Conservation (phyloP, 345 rosid species). For the Arabidopsis thaliana region DNA sequence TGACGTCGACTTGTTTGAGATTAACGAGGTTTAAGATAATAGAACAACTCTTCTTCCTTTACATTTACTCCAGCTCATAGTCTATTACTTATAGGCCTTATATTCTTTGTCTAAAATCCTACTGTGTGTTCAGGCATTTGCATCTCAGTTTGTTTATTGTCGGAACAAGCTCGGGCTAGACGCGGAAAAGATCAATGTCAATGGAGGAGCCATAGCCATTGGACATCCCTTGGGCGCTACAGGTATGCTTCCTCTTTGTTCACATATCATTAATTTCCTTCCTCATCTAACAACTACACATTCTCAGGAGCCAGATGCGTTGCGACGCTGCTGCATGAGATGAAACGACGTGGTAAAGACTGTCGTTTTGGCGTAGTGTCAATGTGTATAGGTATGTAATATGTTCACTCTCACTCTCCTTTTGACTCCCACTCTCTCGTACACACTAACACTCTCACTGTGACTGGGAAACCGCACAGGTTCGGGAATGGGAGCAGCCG, state of each 20-base stretch:
- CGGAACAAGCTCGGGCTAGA: slow-evolving; percentile 86
- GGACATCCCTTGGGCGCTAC: slow-evolving; percentile 97
- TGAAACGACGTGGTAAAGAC: slow-evolving; percentile 85
- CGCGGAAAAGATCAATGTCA: slow-evolving; percentile 85
- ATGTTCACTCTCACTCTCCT: slow-evolving; percentile 1
- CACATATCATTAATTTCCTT: background rate
- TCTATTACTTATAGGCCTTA: slow-evolving; percentile 1
- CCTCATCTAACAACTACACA: background rate
- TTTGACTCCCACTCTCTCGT: background rate
- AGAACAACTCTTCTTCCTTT: slow-evolving; percentile 17
- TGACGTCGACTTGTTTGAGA: slow-evolving; percentile 94
- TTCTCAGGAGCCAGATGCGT: slow-evolving; percentile 86
- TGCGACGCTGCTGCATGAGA: slow-evolving; percentile 88
- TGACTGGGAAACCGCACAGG: slow-evolving; percentile 53
- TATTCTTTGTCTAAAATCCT: background rate
- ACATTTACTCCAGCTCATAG: background rate
- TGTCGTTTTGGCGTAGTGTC: slow-evolving; percentile 90
- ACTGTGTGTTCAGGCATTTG: slow-evolving; percentile 73
- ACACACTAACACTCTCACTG: slow-evolving; percentile 5
- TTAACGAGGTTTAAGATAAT: slow-evolving; percentile 70
- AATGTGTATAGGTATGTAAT: slow-evolving; percentile 61
- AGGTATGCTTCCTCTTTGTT: slow-evolving; percentile 53
- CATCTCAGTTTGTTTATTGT: slow-evolving; percentile 93
- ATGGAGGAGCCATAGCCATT: slow-evolving; percentile 94
- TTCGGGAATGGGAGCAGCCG: slow-evolving; percentile 98